A percentile compares a stretch with the other conserved stretches of the same genome.
These are phyloP conservation scores for Penicillium nucicola DNA, from an alignment of 495 filamentous ascomycete genomes.

Conservation along the genomic window DNA sequence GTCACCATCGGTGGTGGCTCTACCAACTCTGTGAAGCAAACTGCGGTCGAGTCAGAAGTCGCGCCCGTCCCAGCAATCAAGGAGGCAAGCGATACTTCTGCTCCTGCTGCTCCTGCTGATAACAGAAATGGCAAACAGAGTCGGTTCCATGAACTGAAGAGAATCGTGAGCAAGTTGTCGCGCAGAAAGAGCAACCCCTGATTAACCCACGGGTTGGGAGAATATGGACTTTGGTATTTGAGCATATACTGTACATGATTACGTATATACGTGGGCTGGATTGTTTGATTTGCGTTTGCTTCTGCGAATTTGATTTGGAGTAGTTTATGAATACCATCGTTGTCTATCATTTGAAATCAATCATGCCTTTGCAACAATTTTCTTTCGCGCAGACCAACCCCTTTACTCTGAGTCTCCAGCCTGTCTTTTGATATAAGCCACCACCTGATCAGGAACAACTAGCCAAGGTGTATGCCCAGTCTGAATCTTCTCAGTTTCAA, in stretches of 20 bases:
- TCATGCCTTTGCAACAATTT: neutral
- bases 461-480: conserved; percentile 35
- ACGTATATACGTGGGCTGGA: neutral
- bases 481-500: conserved; percentile 28
- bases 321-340: no score
- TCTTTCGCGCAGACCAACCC: neutral
- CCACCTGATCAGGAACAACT: conserved; percentile 21
- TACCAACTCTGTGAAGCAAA: conserved; percentile 6
- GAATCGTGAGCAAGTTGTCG: conserved; percentile 10
- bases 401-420: conserved; percentile 7
- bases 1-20: conserved; percentile 58
- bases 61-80: neutral
- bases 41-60: neutral
- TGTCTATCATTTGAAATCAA: no score
- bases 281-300: no score
- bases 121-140: conserved; percentile 4
- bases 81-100: neutral
- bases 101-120: neutral
- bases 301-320: no score
- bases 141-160: conserved; percentile 7
- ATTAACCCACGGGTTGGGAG: neutral
- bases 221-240: neutral
- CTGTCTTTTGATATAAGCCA: conserved; percentile 19
- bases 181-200: neutral
- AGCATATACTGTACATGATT: neutral